Evolutionary conservation across 2,329 filamentous ascomycete genomes (phyloP).

Genomic region (Juglanconis oblonga): DNA sequence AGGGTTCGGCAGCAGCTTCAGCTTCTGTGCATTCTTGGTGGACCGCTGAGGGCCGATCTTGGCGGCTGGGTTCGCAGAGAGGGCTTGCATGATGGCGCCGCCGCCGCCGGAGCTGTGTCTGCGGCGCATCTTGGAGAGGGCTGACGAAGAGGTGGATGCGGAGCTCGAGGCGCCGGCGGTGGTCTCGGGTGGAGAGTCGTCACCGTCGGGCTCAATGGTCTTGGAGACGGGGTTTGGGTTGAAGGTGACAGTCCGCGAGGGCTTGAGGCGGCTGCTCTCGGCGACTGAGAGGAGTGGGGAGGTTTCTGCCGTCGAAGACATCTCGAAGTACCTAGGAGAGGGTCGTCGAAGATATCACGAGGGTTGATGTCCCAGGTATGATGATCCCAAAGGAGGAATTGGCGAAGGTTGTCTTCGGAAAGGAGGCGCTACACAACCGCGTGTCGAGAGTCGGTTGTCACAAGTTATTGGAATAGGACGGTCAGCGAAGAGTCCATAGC

Average conservation of each 20-base stretch:
- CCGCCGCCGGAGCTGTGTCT: constrained; percentile 80
- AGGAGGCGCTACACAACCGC: too few relatives aligned
- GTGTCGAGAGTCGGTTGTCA: too few relatives aligned
- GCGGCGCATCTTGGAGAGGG: constrained; percentile 85
- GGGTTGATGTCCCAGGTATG: too few relatives aligned
- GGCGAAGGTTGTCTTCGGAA: too few relatives aligned
- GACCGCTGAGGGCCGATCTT: constrained; percentile 95
- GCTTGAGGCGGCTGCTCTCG: constrained; percentile 37
- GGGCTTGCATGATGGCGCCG: constrained; percentile 52
- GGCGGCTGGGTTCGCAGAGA: constrained; percentile 38
- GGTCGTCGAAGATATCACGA: not conserved
- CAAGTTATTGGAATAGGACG: too few relatives aligned
- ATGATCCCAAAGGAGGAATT: not conserved
- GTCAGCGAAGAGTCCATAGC: too few relatives aligned
- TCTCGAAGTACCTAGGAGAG: not conserved
- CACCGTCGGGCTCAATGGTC: constrained; percentile 52
- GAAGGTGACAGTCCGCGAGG: constrained; percentile 70
- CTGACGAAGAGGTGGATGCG: constrained; percentile 47
- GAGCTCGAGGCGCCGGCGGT: constrained; percentile 28
- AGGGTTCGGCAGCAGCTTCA: constrained; percentile 93
- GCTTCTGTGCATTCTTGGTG: constrained; percentile 92
- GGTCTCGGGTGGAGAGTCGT: constrained; percentile 23
- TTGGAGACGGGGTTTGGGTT: constrained; percentile 66
- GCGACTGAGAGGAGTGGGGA: constrained; percentile 23
- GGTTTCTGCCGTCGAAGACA: constrained; percentile 19